A percentile compares a stretch with the other conserved stretches of the same genome.
Evolutionary conservation across 306 rosid genomes (phyloP).

Genomic region (Aeschynomene evenia): DNA sequence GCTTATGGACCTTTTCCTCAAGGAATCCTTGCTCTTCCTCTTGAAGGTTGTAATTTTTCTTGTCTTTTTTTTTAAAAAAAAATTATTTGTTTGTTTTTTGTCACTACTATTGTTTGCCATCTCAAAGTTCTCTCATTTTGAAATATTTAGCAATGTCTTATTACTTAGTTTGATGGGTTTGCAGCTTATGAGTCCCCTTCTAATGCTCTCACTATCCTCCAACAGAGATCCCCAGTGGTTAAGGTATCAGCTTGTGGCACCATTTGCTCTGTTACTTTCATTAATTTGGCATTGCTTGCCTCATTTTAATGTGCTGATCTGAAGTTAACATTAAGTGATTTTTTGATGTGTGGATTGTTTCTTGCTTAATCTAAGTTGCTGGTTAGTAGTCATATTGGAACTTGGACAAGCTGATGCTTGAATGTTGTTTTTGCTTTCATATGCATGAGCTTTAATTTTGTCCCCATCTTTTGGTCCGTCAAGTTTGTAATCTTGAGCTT

Average conservation of each 20-base stretch:
- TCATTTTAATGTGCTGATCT: background rate
- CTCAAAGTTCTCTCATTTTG: background rate
- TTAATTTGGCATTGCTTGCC: conserved; percentile 1
- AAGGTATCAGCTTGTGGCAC: conserved; percentile 33
- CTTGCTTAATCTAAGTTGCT: background rate
- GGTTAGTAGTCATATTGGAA: background rate
- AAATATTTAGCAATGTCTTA: background rate
- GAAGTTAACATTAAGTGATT: background rate
- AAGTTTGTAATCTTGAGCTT: background rate
- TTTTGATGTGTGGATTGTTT: background rate
- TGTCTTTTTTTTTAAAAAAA: no score
- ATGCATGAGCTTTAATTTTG: background rate
- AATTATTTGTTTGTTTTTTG: conserved; percentile 4
- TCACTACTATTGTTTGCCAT: background rate
- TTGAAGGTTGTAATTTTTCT: conserved; percentile 69
- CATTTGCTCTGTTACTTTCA: background rate
- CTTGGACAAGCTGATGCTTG: background rate
- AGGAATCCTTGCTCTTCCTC: conserved; percentile 84
- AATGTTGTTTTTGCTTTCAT: background rate
- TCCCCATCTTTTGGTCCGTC: background rate
- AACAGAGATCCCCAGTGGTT: conserved; percentile 88
- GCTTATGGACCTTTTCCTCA: conserved; percentile 81
- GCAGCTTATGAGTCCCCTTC: conserved; percentile 79
- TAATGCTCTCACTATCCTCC: conserved; percentile 59
- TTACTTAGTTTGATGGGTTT: conserved; percentile 18